Conservation (phyloP, 352 stramenopile genomes). For the Detonula confervacea region DNA sequence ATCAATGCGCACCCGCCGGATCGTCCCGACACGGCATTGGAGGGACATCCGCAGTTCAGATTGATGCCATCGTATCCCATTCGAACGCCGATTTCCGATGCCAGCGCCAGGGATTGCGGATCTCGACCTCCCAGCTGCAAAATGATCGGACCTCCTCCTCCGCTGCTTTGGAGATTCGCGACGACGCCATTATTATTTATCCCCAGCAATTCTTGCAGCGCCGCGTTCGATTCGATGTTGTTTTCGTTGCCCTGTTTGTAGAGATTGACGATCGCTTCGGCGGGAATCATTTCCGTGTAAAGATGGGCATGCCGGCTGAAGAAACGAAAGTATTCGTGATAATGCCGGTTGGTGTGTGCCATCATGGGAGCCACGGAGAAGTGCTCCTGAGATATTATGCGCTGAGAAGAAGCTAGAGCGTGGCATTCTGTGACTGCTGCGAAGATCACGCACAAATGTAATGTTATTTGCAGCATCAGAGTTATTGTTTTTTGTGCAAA, state of each 20-base stretch:
- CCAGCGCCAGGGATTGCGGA: conserved; percentile 87
- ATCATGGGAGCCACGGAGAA: conserved; percentile 66
- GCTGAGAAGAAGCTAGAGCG: no score
- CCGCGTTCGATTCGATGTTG: not conserved
- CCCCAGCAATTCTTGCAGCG: conserved; percentile 40
- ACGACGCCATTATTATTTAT: not conserved
- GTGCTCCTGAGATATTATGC: no score
- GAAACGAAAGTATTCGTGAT: conserved; percentile 41
- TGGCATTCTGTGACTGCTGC: no score
- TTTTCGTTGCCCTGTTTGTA: not conserved
- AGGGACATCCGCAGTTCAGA: conserved; percentile 96
- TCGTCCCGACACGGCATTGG: conserved; percentile 71
- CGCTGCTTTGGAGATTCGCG: not conserved
- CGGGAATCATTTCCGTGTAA: conserved; percentile 63
- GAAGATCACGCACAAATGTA: no score
- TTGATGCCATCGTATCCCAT: conserved; percentile 95
- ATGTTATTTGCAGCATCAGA: no score
- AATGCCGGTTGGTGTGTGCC: conserved; percentile 58
- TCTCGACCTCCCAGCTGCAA: conserved; percentile 94
- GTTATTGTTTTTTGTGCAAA: no score
- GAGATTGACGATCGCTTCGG: conserved; percentile 25
- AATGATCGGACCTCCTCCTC: conserved; percentile 87
- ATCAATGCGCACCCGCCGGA: conserved; percentile 91
- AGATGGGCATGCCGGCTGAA: conserved; percentile 32
- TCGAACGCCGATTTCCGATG: conserved; percentile 84